These are phyloP conservation scores for Jatropha podagrica DNA, from an alignment of 441 rosid species.

Conservation along the genomic window DNA sequence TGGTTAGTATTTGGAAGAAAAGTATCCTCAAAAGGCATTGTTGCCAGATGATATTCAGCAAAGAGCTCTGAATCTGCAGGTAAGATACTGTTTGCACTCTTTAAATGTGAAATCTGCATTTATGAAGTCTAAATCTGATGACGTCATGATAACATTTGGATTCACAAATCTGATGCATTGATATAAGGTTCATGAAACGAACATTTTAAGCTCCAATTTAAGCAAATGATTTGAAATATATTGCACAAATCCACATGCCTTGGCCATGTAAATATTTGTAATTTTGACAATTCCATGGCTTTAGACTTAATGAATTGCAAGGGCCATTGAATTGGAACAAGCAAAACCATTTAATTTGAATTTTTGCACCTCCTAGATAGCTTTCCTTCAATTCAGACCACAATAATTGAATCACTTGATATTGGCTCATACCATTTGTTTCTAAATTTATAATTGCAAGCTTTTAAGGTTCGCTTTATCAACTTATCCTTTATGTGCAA, in stretches of 20 bases:
- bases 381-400: not conserved
- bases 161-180: not conserved
- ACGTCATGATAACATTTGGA: not conserved
- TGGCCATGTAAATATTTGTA: not conserved
- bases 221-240: not conserved
- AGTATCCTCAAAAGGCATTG: slow-evolving; percentile 49
- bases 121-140: not conserved
- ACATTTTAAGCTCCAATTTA: not conserved
- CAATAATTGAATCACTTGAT: not conserved
- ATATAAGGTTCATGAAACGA: not conserved
- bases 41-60: slow-evolving; percentile 43
- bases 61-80: slow-evolving; percentile 56
- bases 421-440: not conserved
- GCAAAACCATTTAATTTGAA: not conserved
- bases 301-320: not conserved
- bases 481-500: not conserved
- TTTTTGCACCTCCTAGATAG: not conserved
- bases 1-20: slow-evolving; percentile 58
- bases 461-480: not conserved
- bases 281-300: not conserved
- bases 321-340: not conserved
- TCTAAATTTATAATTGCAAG: not conserved
- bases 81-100: slow-evolving; percentile 12
- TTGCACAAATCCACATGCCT: not conserved
- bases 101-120: not conserved